These are phyloP conservation scores for Melampsora larici-populina DNA, from an alignment of 1,284 basidiomycete genomes.

Conservation along the genomic window DNA sequence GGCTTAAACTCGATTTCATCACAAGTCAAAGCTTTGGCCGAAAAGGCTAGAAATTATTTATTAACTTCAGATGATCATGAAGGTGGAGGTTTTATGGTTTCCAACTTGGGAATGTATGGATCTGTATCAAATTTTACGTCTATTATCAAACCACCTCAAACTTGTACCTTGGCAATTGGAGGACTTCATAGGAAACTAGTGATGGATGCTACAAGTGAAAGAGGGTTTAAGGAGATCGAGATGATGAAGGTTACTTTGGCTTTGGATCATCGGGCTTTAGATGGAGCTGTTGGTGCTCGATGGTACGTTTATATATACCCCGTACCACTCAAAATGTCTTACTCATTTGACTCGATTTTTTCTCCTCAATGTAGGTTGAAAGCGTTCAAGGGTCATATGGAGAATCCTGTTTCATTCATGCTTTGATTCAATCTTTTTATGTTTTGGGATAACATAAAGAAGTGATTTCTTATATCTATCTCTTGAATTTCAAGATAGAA, in stretches of 20 bases:
- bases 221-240: slow-evolving; percentile 85
- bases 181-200: slow-evolving; percentile 79
- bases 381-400: slow-evolving; percentile 94
- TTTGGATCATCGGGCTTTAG: slow-evolving; percentile 74
- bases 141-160: slow-evolving; percentile 98
- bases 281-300: slow-evolving; percentile 72
- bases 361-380: slow-evolving; percentile 58
- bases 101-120: slow-evolving; percentile 98
- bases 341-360: not conserved
- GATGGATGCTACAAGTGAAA: slow-evolving; percentile 80
- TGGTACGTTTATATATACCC: slow-evolving; percentile 58
- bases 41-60: slow-evolving; percentile 94
- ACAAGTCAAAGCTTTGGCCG: slow-evolving; percentile 85
- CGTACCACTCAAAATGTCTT: not conserved
- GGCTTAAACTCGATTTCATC: slow-evolving; percentile 88
- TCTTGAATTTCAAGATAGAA: too few relatives aligned
- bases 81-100: slow-evolving; percentile 98
- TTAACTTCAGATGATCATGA: slow-evolving; percentile 90
- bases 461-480: too few relatives aligned
- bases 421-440: slow-evolving; percentile 46
- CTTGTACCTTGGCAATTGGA: slow-evolving; percentile 94
- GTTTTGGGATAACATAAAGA: too few relatives aligned
- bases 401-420: slow-evolving; percentile 71
- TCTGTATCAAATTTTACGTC: slow-evolving; percentile 80
- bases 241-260: slow-evolving; percentile 95